Percentiles rank a stretch among this genome's conserved stretches.
Conservation (phyloP, 768 basidiomycete genomes). For the Ramaria rubella region DNA sequence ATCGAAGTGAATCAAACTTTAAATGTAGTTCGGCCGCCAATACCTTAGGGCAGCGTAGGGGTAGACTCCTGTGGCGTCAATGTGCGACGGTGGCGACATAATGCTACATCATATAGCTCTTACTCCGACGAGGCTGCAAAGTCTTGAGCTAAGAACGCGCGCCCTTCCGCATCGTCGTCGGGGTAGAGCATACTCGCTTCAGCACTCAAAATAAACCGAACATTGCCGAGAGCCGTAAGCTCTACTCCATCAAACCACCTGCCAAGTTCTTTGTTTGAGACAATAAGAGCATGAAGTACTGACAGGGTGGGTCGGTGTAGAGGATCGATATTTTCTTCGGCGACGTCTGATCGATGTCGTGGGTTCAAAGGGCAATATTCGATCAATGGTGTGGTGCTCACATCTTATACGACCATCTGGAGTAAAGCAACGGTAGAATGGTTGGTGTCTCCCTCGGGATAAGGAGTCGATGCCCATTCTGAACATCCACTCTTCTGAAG, state of each 20-base stretch:
- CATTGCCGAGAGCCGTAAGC: constrained; percentile 21
- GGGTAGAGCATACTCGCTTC: constrained; percentile 40
- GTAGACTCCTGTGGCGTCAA: too few species aligned
- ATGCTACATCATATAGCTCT: too few species aligned
- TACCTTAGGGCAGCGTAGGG: too few species aligned
- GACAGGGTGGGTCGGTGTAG: constrained; percentile 12
- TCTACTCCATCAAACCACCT: constrained; percentile 34
- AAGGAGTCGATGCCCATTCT: constrained; percentile 38
- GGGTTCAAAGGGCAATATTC: constrained; percentile 10
- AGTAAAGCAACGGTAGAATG: constrained; percentile 40
- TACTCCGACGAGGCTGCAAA: too few species aligned
- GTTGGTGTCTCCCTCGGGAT: constrained; percentile 37
- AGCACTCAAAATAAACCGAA: constrained; percentile 35
- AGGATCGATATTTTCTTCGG: constrained; percentile 31
- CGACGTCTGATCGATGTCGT: constrained; percentile 24
- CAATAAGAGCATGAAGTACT: constrained; percentile 21
- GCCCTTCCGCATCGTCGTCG: constrained; percentile 37
- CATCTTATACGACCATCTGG: constrained; percentile 33
- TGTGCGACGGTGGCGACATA: too few species aligned
- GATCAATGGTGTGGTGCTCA: constrained; percentile 20
- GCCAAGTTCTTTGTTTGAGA: constrained; percentile 21
- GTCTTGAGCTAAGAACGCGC: not conserved
- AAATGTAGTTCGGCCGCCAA: too few species aligned
- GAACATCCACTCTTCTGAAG: constrained; percentile 37
- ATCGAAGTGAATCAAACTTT: too few species aligned